Evolutionary conservation across 257 asterid species (phyloP).

Genomic region (Nicotiana obtusifolia): DNA sequence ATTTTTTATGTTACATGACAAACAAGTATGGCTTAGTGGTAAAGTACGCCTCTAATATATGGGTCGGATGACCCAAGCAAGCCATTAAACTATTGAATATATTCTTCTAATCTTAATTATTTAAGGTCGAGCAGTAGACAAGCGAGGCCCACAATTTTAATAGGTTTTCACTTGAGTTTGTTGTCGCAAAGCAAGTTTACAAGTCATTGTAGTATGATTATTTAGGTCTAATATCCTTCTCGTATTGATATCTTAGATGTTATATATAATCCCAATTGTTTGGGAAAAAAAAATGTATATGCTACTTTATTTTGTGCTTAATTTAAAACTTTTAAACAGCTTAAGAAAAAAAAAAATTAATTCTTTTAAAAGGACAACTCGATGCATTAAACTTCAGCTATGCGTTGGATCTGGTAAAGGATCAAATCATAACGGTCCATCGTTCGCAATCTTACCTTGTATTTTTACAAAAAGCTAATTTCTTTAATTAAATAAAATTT

Average conservation of each 20-base stretch:
- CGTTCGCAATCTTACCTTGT: fast-evolving
- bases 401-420: too few relatives aligned
- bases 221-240: too few relatives aligned
- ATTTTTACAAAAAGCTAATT: neutral
- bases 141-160: too few relatives aligned
- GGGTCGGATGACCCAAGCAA: neutral
- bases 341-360: neutral
- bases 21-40: neutral
- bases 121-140: too few relatives aligned
- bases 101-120: too few relatives aligned
- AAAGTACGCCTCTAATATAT: neutral
- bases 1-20: neutral
- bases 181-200: too few relatives aligned
- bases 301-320: neutral
- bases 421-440: too few relatives aligned
- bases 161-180: too few relatives aligned
- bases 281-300: neutral
- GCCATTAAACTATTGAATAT: too few relatives aligned
- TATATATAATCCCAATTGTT: neutral
- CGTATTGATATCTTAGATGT: too few relatives aligned
- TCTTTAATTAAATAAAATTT: neutral
- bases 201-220: too few relatives aligned
- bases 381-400: fast-evolving
- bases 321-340: neutral
- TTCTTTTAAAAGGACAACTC: too few relatives aligned